Evolutionary conservation across 83 land plant genomes (phyloP), one percentile per base, ranked within the genome.

Genomic region (Diphasiastrum complanatum): DNA sequence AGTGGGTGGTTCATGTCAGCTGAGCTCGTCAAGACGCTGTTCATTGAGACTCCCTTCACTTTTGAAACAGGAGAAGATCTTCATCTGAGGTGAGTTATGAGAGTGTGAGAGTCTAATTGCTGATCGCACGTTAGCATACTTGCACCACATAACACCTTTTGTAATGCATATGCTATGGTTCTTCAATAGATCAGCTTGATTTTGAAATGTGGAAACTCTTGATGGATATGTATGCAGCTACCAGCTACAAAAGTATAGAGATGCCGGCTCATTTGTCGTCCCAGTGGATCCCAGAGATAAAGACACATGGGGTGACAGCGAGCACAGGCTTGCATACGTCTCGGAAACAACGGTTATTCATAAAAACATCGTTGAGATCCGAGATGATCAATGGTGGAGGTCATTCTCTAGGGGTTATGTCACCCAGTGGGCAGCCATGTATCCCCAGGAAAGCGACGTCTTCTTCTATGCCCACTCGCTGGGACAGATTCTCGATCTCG

Each of bases 241-340:
- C 60, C 89, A 79, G 77, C 80, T 95, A 40, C 99, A 95, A 62
- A 95, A 95, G 79, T 95, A 95, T 77, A 74, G 93, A 65, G 71
- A 86, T 61, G 96, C 97, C 1, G 85, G 89, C 20, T 89, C 99
- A 11, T 95, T 67, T 51, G 97, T 95, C 27, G 68, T 95, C 32
- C 99, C 99, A 0, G 84, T 83, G 27, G 85, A 95, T 50, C 90
- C 83, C 0, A 69, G 73, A n/a, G 91, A 95, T 71, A 84, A 79
- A 51, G 99, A 80, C 47, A 95, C 99, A 25, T 95, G 99, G 99
- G 99, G 99, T 11, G 99, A 95, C 55, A 95, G 96, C 45, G 99
- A 95, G 71, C 99, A 95, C 65, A 68, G 99, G 46, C 90, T 95
- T 14, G 99, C 99, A 5, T 87, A 95, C 45, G 89, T 95, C 31